Evolutionary conservation across 306 rosid genomes (phyloP).

Genomic region (Quillaja saponaria): DNA sequence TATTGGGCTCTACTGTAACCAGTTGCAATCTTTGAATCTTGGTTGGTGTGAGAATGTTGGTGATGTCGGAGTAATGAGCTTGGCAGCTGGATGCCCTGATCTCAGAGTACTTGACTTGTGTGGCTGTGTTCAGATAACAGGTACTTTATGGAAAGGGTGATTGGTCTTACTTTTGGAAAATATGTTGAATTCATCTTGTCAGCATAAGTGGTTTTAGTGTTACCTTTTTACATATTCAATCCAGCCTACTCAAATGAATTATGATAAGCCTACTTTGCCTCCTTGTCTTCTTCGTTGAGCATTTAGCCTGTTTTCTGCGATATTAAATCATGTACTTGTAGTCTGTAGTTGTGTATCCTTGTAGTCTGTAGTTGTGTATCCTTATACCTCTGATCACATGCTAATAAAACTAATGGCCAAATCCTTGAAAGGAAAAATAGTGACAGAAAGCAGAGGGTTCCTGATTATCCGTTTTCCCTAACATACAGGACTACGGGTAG

Average conservation of each 20-base stretch:
- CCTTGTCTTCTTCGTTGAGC: not conserved
- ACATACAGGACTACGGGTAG: too few relatives aligned
- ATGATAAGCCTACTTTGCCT: not conserved
- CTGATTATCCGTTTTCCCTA: too few relatives aligned
- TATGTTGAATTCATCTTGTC: not conserved
- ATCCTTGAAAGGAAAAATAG: too few relatives aligned
- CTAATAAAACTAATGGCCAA: too few relatives aligned
- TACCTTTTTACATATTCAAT: not conserved
- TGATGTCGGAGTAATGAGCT: constrained; percentile 82
- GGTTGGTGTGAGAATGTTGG: constrained; percentile 91
- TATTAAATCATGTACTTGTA: too few relatives aligned
- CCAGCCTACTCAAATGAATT: not conserved
- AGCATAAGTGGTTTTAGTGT: not conserved
- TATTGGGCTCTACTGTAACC: constrained; percentile 72
- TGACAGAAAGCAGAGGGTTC: too few relatives aligned
- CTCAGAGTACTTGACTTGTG: constrained; percentile 78
- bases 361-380: too few relatives aligned
- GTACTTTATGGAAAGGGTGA: constrained; percentile 36
- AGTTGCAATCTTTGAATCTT: constrained; percentile 75
- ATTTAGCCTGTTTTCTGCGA: constrained; percentile 4
- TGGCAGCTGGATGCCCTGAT: constrained; percentile 91
- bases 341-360: too few relatives aligned
- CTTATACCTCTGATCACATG: too few relatives aligned
- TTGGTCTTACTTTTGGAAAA: not conserved
- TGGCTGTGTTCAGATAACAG: constrained; percentile 84